phyloP scores from a whole-genome alignment of 1,139 yeast species.

The Suhomyces yuchorum region DNA sequence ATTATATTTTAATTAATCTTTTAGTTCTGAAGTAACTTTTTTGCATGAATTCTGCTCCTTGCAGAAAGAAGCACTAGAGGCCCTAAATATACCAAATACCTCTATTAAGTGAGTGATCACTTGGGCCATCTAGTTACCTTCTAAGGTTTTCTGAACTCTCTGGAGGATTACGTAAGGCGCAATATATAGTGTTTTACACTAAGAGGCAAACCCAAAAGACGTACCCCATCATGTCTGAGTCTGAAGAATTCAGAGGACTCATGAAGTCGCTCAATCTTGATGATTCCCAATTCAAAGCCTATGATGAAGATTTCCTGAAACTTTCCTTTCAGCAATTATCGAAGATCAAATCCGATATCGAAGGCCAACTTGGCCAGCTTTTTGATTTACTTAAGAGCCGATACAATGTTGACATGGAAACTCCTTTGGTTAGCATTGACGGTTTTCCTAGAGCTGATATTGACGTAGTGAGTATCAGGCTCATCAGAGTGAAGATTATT shows the following conservation, averaged over 20 bases:
- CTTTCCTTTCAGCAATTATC: constrained; percentile 33
- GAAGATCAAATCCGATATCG: constrained; percentile 34
- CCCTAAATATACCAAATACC: no score
- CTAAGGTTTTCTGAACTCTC: no score
- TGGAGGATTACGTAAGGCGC: background rate
- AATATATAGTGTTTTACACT: background rate
- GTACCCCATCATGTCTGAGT: constrained; percentile 6
- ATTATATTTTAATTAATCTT: no score
- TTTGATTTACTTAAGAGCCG: constrained; percentile 35
- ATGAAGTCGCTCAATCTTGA: constrained; percentile 45
- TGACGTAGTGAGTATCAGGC: constrained; percentile 70
- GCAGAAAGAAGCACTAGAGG: no score
- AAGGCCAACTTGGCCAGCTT: constrained; percentile 33
- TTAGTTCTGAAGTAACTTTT: no score
- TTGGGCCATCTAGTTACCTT: no score
- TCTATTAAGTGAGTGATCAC: no score
- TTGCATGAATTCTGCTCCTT: no score
- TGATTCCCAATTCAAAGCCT: constrained; percentile 25
- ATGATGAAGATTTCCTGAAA: constrained; percentile 23
- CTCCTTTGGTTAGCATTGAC: constrained; percentile 64
- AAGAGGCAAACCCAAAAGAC: constrained; percentile 1
- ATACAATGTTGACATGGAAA: constrained; percentile 58
- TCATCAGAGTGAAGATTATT: constrained; percentile 64
- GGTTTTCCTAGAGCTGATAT: constrained; percentile 88
- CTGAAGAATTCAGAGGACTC: constrained; percentile 34